Conservation (phyloP, 2,329 filamentous ascomycete genomes). For the Aureobasidium leucospermi region DNA sequence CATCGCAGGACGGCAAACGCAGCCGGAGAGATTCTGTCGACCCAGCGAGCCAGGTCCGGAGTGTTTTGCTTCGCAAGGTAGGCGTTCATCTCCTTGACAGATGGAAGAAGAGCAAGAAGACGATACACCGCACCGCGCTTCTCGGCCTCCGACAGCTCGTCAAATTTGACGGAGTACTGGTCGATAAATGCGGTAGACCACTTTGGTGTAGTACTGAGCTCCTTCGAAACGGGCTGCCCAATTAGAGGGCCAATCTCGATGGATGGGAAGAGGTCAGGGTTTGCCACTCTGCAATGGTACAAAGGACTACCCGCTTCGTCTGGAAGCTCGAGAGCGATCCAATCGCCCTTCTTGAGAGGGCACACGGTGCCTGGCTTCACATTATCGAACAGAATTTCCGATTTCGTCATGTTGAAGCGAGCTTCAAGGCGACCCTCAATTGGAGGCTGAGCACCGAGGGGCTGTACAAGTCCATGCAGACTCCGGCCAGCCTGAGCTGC, state of each 20-base stretch:
- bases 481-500: neutral
- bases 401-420: neutral
- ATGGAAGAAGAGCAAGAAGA: conserved; percentile 53
- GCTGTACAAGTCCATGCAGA: neutral
- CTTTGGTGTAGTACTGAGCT: conserved; percentile 2
- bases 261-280: conserved; percentile 38
- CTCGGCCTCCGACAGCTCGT: conserved; percentile 38
- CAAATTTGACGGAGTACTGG: conserved; percentile 51
- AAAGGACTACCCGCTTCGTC: conserved; percentile 16
- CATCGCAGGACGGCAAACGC: conserved; percentile 67
- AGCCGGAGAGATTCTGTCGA: conserved; percentile 54
- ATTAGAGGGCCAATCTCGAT: conserved; percentile 23
- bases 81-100: conserved; percentile 50
- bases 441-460: neutral
- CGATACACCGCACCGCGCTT: conserved; percentile 47
- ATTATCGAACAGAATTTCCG: neutral
- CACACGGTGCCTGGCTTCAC: conserved; percentile 17
- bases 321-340: conserved; percentile 36
- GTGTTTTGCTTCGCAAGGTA: conserved; percentile 36
- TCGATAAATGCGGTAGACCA: conserved; percentile 31
- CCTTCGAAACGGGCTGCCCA: neutral
- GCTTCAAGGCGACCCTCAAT: neutral
- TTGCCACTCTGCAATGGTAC: conserved; percentile 44
- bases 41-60: conserved; percentile 46
- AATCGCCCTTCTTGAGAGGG: conserved; percentile 43